Evolutionary conservation across 495 filamentous ascomycete species (phyloP).

Genomic region (Neohortaea acidophila): DNA sequence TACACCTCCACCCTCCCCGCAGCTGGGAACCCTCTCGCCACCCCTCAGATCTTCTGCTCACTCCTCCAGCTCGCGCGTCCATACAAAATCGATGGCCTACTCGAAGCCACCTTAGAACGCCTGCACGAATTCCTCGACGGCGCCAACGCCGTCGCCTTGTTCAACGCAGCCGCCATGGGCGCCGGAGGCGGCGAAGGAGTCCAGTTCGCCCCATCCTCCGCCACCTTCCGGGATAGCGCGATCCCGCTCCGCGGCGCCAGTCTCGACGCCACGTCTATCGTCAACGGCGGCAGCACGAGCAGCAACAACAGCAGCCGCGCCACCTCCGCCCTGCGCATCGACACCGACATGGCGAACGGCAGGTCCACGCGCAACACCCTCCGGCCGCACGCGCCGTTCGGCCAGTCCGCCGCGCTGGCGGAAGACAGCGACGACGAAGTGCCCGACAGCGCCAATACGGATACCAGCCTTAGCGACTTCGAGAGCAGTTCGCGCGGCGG

Average conservation of each 20-base stretch:
- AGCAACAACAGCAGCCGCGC: slow-evolving; percentile 9
- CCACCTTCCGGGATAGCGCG: slow-evolving; percentile 5
- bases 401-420: slow-evolving; percentile 13
- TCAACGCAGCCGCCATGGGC: slow-evolving; percentile 97
- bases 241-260: slow-evolving; percentile 8
- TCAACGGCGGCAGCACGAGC: slow-evolving; percentile 9
- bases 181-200: slow-evolving; percentile 72
- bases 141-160: slow-evolving; percentile 87
- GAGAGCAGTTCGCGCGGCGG: slow-evolving; percentile 15
- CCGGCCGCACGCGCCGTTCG: too few relatives aligned
- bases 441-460: slow-evolving; percentile 11
- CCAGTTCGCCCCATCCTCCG: slow-evolving; percentile 18
- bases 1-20: slow-evolving; percentile 81
- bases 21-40: slow-evolving; percentile 62
- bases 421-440: slow-evolving; percentile 19
- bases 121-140: slow-evolving; percentile 83
- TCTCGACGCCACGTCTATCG: slow-evolving; percentile 10
- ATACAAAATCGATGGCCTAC: slow-evolving; percentile 78
- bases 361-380: slow-evolving; percentile 5
- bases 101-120: slow-evolving; percentile 82
- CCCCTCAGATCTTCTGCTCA: slow-evolving; percentile 88
- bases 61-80: slow-evolving; percentile 86
- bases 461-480: slow-evolving; percentile 18
- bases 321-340: slow-evolving; percentile 21
- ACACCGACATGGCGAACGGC: slow-evolving; percentile 24